Conservation (phyloP, 768 basidiomycete species). For the Boletellus ananas region DNA sequence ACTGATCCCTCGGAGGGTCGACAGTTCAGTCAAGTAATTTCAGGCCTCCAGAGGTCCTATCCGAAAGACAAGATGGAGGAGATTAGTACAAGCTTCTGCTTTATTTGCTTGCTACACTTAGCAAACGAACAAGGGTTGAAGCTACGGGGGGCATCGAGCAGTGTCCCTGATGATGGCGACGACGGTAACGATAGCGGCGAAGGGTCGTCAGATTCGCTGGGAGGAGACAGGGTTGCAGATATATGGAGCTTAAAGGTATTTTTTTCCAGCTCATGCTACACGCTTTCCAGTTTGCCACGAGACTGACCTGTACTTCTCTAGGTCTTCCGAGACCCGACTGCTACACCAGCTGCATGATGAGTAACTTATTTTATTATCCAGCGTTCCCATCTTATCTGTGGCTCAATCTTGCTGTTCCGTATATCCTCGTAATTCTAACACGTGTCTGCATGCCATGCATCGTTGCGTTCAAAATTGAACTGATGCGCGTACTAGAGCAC, state of each 20-base stretch:
- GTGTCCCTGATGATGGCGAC: constrained; percentile 31
- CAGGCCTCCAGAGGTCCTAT: constrained; percentile 75
- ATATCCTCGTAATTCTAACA: constrained; percentile 3
- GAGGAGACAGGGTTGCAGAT: constrained; percentile 54
- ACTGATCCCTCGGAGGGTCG: constrained; percentile 67
- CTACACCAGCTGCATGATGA: constrained; percentile 24
- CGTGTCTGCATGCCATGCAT: too few species aligned
- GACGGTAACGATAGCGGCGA: constrained; percentile 34
- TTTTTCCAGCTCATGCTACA: background rate
- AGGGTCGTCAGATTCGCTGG: constrained; percentile 31
- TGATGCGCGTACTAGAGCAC: too few species aligned
- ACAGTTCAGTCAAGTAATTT: constrained; percentile 77
- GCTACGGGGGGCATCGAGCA: constrained; percentile 53
- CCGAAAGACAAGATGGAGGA: constrained; percentile 95
- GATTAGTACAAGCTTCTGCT: constrained; percentile 98
- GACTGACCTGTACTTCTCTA: constrained; percentile 14
- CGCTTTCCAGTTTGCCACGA: background rate
- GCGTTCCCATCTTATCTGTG: constrained; percentile 8
- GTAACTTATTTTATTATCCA: constrained; percentile 21
- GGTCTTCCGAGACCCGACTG: constrained; percentile 46
- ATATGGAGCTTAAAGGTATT: constrained; percentile 75
- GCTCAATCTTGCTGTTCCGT: constrained; percentile 8
- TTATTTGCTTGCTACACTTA: constrained; percentile 94
- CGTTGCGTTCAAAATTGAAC: too few species aligned
- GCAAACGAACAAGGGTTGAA: constrained; percentile 96